phyloP scores from a whole-genome alignment of 257 asterid genomes.

The Petunia axillaris region DNA sequence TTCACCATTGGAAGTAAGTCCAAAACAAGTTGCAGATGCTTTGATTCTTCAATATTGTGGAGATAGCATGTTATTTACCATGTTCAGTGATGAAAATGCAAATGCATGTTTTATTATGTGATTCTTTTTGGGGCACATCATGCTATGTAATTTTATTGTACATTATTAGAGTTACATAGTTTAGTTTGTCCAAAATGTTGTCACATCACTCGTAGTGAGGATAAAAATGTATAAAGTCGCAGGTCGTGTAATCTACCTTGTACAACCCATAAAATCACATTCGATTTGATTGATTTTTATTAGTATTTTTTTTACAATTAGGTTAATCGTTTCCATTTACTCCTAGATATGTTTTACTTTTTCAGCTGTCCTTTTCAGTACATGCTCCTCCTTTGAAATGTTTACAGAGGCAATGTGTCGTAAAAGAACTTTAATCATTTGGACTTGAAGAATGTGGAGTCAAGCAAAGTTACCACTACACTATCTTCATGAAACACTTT shows the following conservation, averaged over 20 bases:
- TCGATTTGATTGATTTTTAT: neutral
- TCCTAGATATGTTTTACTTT: neutral
- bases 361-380: neutral
- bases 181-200: neutral
- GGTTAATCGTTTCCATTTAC: neutral
- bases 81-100: constrained; percentile 81
- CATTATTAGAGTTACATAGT: neutral
- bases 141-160: neutral
- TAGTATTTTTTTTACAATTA: neutral
- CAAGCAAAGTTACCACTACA: no score
- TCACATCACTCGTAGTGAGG: neutral
- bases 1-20: constrained; percentile 15
- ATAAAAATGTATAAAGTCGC: neutral
- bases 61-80: constrained; percentile 41
- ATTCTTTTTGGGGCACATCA: neutral
- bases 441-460: no score
- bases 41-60: constrained; percentile 47
- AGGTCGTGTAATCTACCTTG: neutral
- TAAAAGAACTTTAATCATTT: no score
- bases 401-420: no score
- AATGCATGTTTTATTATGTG: constrained; percentile 78
- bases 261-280: neutral
- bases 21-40: constrained; percentile 24
- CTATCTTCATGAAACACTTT: no score
- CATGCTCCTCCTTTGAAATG: no score